Evolutionary conservation across 2,329 filamentous ascomycete species (phyloP).

Genomic region (Coleophoma eucalyptorum): DNA sequence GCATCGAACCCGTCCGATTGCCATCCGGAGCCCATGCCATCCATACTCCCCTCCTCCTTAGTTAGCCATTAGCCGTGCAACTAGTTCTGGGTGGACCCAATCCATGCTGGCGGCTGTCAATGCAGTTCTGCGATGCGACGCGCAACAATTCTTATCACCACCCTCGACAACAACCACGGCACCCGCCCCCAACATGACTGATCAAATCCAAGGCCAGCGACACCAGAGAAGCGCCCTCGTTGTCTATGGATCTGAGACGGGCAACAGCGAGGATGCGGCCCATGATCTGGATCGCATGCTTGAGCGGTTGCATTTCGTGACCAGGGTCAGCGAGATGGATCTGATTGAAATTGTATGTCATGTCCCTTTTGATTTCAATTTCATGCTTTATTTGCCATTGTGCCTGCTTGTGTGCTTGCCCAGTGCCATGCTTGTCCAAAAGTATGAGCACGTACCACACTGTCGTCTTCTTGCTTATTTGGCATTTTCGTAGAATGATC

Average conservation of each 20-base stretch:
- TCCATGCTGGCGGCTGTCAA: no score
- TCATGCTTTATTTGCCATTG: conserved; percentile 3
- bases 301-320: conserved; percentile 75
- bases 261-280: conserved; percentile 88
- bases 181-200: conserved; percentile 10
- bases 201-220: conserved; percentile 13
- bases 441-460: conserved; percentile 19
- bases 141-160: neutral
- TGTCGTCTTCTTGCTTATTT: conserved; percentile 3
- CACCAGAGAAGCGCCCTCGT: conserved; percentile 57
- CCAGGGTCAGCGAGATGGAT: conserved; percentile 74
- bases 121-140: neutral
- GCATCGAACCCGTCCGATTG: no score
- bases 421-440: no score
- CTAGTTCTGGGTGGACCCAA: no score
- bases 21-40: no score
- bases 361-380: conserved; percentile 2
- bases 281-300: conserved; percentile 74
- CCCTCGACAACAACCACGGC: neutral
- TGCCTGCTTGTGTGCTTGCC: conserved; percentile 7
- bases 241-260: conserved; percentile 92
- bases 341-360: conserved; percentile 66
- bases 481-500: conserved; percentile 36
- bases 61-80: no score
- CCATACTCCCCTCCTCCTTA: no score